Percentiles rank a stretch among this genome's conserved stretches.
phyloP scores from a whole-genome alignment of 1,139 yeast species.

The Candida mesenterica region DNA sequence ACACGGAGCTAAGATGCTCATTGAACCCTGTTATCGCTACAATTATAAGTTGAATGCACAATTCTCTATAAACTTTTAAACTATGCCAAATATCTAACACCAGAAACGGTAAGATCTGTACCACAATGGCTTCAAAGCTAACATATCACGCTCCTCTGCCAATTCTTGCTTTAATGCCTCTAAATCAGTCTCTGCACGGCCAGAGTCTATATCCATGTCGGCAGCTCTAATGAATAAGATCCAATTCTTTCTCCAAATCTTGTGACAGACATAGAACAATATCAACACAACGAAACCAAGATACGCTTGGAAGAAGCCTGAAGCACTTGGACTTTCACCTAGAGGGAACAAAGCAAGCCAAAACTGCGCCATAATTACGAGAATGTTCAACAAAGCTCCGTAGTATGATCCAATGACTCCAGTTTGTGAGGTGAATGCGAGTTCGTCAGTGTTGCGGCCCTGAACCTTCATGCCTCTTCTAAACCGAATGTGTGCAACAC shows the following conservation, averaged over 20 bases:
- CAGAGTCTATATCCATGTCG: conserved; percentile 65
- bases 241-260: conserved; percentile 39
- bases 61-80: no score
- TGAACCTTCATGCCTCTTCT: conserved; percentile 32
- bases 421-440: conserved; percentile 53
- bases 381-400: conserved; percentile 44
- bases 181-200: conserved; percentile 66
- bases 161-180: conserved; percentile 65
- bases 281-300: conserved; percentile 39
- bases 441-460: conserved; percentile 46
- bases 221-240: conserved; percentile 41
- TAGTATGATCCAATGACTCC: conserved; percentile 55
- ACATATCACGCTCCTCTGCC: conserved; percentile 54
- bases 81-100: no score
- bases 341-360: conserved; percentile 41
- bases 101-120: conserved; percentile 52
- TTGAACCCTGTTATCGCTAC: no score
- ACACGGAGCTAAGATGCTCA: no score
- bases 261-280: conserved; percentile 39
- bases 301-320: conserved; percentile 34
- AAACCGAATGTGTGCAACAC: conserved; percentile 37
- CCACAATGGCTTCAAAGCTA: conserved; percentile 52
- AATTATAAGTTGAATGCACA: no score
- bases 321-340: conserved; percentile 35
- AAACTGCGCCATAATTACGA: conserved; percentile 58